A percentile compares a stretch with the other conserved stretches of the same genome.
Conservation (phyloP, 148 eudicot genomes). For the Arbutus unedo region DNA sequence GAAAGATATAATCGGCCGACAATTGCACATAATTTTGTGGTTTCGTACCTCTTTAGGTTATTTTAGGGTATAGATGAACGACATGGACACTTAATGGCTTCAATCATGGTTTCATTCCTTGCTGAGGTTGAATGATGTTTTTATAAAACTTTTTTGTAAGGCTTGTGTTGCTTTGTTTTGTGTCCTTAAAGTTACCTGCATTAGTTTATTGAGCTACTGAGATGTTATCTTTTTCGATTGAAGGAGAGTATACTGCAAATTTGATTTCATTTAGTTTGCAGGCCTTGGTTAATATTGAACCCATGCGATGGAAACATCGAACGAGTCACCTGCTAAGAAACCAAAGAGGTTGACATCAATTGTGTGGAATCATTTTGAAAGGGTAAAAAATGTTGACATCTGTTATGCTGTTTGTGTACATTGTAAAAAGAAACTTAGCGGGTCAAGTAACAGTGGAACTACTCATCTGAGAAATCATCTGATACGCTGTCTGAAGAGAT, state of each 20-base stretch:
- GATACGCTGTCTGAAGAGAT: slow-evolving; percentile 86
- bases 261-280: slow-evolving; percentile 25
- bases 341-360: slow-evolving; percentile 91
- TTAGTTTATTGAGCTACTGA: not conserved
- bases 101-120: not conserved
- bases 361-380: slow-evolving; percentile 97
- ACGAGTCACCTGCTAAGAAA: slow-evolving; percentile 73
- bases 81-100: not conserved
- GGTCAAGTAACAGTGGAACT: slow-evolving; percentile 97
- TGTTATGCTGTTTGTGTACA: slow-evolving; percentile 92
- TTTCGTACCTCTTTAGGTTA: not conserved
- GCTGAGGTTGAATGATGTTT: not conserved
- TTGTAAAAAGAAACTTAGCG: slow-evolving; percentile 90
- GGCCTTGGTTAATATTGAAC: slow-evolving; percentile 24
- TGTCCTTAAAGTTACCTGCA: not conserved
- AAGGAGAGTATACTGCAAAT: not conserved
- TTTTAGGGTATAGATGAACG: not conserved
- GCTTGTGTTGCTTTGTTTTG: not conserved
- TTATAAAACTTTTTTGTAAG: not conserved
- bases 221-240: not conserved
- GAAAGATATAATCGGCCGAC: not conserved
- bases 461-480: slow-evolving; percentile 96
- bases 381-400: slow-evolving; percentile 78
- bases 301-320: slow-evolving; percentile 67
- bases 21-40: too few species aligned